Evolutionary conservation across 805 yeast genomes (phyloP), one percentile per base, ranked within the genome.

Genomic region (Hanseniaspora thailandica): DNA sequence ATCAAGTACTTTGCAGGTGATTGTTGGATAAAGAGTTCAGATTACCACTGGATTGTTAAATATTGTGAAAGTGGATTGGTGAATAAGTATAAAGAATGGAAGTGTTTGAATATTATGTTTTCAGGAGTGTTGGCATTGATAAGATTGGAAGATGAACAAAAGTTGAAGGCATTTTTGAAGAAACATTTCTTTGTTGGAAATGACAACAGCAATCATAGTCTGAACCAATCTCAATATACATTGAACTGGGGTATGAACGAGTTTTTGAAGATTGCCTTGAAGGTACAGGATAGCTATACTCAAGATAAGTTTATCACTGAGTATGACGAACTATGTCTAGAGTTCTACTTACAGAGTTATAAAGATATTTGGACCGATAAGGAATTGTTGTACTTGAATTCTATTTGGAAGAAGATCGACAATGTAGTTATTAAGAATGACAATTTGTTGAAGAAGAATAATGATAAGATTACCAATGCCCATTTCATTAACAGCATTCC

Each of bases 1-100:
- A 87, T 83, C 12, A 74, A 95, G 57, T 82, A 82, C 61, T 84
- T 86, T 64, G 80, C 88, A 59, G 96, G 88, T 63, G 81, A 76
- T 61, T 87, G 84, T 62, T 81, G 90, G 3, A 68, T 85, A 3
- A 69, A 78, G 66, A 71, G 85, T 35, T 80, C 75, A 31, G 86
- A 86, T 56, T 78, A 74, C 61, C 70, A 77, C 55, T 86, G 78
- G 64, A 62, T 87, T 58, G 70, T 80, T 12, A 76, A 78, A 19
- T 66, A 86, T 33, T 74, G 73, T 1, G 68, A 76, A 12, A 77
- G 85, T 1, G 76, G 84, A 1, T 68, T 84, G 33, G 70, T 73
- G 3, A 74, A 70, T 22, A 72, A 82, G 0, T 84, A 85, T 58
- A 65, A 65, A 12, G 76, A 75, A 57, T 84, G 94, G 90, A 69